These are phyloP conservation scores for Cynara cardunculus DNA, from an alignment of 129 eudicot species.

Conservation along the genomic window DNA sequence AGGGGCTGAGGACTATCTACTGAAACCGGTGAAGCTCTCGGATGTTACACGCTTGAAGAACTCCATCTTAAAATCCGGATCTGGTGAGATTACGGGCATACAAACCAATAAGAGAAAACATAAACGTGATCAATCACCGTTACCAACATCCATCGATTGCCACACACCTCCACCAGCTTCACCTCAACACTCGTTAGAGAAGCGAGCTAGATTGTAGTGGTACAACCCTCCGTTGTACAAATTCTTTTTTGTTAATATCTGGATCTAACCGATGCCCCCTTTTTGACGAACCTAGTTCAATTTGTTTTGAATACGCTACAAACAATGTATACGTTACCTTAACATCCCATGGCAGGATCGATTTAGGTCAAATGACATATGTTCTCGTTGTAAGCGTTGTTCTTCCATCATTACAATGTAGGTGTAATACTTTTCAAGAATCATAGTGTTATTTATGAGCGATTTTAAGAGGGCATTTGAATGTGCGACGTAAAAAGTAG, in stretches of 20 bases:
- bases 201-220: conserved; percentile 26
- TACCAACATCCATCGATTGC: conserved; percentile 1
- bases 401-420: neutral
- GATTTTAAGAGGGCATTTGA: too few species aligned
- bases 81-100: neutral
- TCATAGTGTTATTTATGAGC: neutral
- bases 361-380: neutral
- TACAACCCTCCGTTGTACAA: neutral
- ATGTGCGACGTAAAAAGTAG: too few species aligned
- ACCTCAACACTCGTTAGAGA: conserved; percentile 17
- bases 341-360: neutral
- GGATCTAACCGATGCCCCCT: conserved; percentile 2
- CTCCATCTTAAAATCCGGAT: conserved; percentile 37
- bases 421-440: neutral
- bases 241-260: neutral
- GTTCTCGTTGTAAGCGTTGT: neutral
- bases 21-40: conserved; percentile 86
- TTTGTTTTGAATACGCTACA: neutral
- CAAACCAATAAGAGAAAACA: conserved; percentile 24
- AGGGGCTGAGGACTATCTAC: conserved; percentile 78
- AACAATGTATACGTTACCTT: neutral
- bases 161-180: conserved; percentile 13
- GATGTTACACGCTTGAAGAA: conserved; percentile 72
- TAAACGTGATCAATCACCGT: conserved; percentile 2
- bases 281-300: neutral